A percentile compares a stretch with the other conserved stretches of the same genome.
Evolutionary conservation across 208 protist species (phyloP).

Genomic region (Acanthamoeba culbertsoni): DNA sequence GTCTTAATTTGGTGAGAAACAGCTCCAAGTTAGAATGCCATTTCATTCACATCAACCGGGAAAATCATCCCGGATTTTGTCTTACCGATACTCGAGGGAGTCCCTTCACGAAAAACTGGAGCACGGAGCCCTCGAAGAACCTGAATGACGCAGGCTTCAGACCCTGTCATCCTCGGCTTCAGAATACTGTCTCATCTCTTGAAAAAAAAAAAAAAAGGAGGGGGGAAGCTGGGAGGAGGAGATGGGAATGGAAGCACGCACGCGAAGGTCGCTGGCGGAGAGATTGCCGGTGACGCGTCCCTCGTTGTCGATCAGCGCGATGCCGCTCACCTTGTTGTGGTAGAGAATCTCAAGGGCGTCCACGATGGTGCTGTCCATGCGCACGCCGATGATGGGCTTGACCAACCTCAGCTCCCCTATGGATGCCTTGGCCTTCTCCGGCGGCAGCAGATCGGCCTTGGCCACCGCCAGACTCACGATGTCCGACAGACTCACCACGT

Average conservation of each 20-base stretch:
- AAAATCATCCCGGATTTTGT: neutral
- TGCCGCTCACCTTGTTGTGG: conserved; percentile 18
- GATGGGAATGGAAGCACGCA: neutral
- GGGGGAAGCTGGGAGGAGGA: neutral
- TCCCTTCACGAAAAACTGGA: conserved; percentile 38
- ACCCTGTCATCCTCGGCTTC: neutral
- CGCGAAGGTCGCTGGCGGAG: neutral
- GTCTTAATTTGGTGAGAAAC: neutral
- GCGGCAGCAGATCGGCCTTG: conserved; percentile 6
- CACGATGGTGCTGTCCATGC: neutral
- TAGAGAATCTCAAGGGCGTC: conserved; percentile 14
- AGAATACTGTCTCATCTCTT: neutral
- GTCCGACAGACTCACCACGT: neutral
- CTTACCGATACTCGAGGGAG: neutral
- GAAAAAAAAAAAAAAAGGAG: neutral
- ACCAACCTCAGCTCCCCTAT: neutral
- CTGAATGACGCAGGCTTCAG: conserved; percentile 13
- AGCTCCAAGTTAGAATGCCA: too few relatives aligned
- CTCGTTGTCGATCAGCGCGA: neutral
- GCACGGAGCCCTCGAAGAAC: neutral
- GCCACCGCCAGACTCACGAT: neutral
- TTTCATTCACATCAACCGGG: neutral
- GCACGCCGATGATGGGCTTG: neutral
- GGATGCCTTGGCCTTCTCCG: neutral
- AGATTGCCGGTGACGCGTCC: conserved; percentile 1